phyloP scores from a whole-genome alignment of 2,329 filamentous ascomycete genomes.

The Hymenoscyphus fructigenus region DNA sequence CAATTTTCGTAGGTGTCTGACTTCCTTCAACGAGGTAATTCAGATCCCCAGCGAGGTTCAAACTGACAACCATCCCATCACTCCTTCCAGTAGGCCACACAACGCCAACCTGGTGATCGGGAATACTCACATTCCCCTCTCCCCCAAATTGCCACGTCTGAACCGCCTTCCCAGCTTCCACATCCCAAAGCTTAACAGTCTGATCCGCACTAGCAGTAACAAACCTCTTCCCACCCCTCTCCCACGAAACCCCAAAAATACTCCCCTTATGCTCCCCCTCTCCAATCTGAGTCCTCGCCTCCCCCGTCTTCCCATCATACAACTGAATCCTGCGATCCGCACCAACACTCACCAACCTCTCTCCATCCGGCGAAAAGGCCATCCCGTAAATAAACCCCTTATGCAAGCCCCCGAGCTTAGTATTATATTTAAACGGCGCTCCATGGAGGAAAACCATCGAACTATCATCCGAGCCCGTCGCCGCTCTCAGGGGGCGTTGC shows the following conservation, averaged over 20 bases:
- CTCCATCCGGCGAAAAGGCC: constrained; percentile 87
- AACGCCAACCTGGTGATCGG: constrained; percentile 90
- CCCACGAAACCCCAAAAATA: constrained; percentile 91
- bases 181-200: constrained; percentile 93
- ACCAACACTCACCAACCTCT: constrained; percentile 78
- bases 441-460: constrained; percentile 91
- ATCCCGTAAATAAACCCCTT: constrained; percentile 86
- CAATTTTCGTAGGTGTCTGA: constrained; percentile 64
- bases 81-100: constrained; percentile 80
- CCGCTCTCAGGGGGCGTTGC: constrained; percentile 86
- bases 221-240: constrained; percentile 78
- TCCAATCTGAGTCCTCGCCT: constrained; percentile 73
- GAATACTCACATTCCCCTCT: constrained; percentile 68
- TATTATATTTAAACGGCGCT: constrained; percentile 92
- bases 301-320: constrained; percentile 95
- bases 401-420: constrained; percentile 75
- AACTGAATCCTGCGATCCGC: constrained; percentile 92
- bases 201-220: constrained; percentile 93
- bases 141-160: constrained; percentile 85
- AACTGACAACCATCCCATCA: constrained; percentile 85
- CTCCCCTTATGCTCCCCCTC: constrained; percentile 87
- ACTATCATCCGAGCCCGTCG: constrained; percentile 87
- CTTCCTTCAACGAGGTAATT: constrained; percentile 80
- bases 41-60: constrained; percentile 85
- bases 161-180: constrained; percentile 70